Conservation (phyloP, 371 early-diverging fungal genomes). For the Gilbertella persicaria region DNA sequence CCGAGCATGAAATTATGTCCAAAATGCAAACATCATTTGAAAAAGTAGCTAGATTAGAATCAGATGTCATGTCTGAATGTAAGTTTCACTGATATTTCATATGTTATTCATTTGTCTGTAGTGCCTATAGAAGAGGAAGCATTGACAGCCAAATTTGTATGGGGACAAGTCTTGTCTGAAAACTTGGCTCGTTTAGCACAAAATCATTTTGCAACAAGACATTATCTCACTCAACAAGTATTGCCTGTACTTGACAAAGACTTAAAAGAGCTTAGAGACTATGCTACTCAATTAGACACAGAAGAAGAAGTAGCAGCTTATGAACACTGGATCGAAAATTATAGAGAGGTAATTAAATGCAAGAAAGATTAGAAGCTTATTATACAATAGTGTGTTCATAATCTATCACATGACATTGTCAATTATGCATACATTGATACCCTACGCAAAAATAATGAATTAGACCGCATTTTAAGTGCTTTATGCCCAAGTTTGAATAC, state of each 20-base stretch:
- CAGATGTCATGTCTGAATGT: constrained; percentile 63
- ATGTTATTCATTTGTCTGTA: background rate
- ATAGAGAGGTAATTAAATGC: constrained; percentile 34
- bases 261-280: constrained; percentile 40
- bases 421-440: constrained; percentile 59
- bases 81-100: constrained; percentile 15
- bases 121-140: constrained; percentile 56
- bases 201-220: constrained; percentile 71
- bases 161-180: constrained; percentile 71
- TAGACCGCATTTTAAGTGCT: constrained; percentile 62
- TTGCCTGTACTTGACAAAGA: constrained; percentile 64
- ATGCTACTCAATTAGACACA: constrained; percentile 23
- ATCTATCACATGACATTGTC: constrained; percentile 43
- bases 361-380: background rate
- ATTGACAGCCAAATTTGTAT: constrained; percentile 65
- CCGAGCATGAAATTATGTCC: constrained; percentile 53
- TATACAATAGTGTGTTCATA: background rate
- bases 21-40: constrained; percentile 56
- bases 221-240: constrained; percentile 66
- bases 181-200: constrained; percentile 64
- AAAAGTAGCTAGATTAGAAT: constrained; percentile 58
- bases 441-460: constrained; percentile 64
- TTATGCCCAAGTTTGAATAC: constrained; percentile 45
- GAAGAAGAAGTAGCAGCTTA: constrained; percentile 21
- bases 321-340: constrained; percentile 40